Evolutionary conservation across 2,329 filamentous ascomycete species (phyloP).

Genomic region (Knufia petricola): DNA sequence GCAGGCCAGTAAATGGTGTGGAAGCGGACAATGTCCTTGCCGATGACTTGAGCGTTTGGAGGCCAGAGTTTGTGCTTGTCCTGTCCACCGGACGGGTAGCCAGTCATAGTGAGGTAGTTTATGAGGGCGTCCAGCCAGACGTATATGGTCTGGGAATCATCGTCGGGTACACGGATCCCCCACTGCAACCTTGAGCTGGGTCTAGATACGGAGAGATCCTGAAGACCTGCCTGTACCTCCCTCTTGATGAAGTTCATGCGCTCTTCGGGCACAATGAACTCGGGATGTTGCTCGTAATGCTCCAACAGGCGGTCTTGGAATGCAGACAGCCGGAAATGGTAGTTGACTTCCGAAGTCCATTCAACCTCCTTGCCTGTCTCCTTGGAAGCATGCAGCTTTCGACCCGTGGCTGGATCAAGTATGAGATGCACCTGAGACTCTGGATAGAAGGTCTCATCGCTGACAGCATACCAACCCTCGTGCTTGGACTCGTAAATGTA

Average conservation of each 20-base stretch:
- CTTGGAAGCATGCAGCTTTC: conserved; percentile 66
- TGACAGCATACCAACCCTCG: conserved; percentile 92
- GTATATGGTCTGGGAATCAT: conserved; percentile 82
- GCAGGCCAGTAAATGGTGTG: conserved; percentile 98
- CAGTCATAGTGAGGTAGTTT: conserved; percentile 83
- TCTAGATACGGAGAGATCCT: conserved; percentile 82
- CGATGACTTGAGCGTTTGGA: conserved; percentile 81
- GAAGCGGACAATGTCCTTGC: conserved; percentile 91
- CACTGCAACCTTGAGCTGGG: conserved; percentile 68
- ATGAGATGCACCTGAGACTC: conserved; percentile 62
- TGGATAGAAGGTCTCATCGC: conserved; percentile 94
- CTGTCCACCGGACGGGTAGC: conserved; percentile 66
- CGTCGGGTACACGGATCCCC: conserved; percentile 82
- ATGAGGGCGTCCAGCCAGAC: conserved; percentile 96
- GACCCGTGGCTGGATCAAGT: conserved; percentile 69
- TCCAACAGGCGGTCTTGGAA: conserved; percentile 68
- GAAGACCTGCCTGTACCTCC: conserved; percentile 66
- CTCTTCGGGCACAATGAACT: conserved; percentile 62
- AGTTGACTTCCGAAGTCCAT: conserved; percentile 87
- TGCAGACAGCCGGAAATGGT: conserved; percentile 83
- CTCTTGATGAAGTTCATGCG: conserved; percentile 70
- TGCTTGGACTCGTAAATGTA: conserved; percentile 80
- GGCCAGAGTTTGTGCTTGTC: conserved; percentile 67
- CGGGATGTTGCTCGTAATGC: conserved; percentile 68
- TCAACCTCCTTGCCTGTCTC: conserved; percentile 91